Evolutionary conservation across 768 basidiomycete genomes (phyloP).

Genomic region (Trametes cinnabarina): DNA sequence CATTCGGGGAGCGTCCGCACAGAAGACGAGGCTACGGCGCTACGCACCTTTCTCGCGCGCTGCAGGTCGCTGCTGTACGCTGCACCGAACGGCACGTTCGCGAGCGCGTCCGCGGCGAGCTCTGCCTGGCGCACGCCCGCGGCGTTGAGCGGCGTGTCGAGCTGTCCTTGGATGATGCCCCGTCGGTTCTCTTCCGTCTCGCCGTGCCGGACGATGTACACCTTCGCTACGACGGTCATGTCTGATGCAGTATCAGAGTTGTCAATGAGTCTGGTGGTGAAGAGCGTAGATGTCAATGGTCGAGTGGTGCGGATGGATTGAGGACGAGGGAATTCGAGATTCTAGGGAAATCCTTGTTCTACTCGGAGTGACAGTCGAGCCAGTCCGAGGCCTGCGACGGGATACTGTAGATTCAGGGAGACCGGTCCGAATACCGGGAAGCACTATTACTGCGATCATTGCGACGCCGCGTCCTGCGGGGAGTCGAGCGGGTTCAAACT

Average conservation of each 20-base stretch:
- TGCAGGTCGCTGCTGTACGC: constrained; percentile 73
- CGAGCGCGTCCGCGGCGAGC: constrained; percentile 53
- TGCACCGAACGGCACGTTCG: constrained; percentile 50
- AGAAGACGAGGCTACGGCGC: background rate
- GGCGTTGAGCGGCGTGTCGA: constrained; percentile 65
- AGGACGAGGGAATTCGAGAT: too few species aligned
- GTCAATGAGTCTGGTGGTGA: background rate
- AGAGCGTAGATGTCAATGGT: background rate
- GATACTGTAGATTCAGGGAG: background rate
- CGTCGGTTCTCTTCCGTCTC: constrained; percentile 70
- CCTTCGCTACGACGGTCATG: constrained; percentile 36
- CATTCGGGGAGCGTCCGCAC: background rate
- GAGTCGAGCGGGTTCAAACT: too few species aligned
- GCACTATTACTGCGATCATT: background rate
- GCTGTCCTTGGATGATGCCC: constrained; percentile 71
- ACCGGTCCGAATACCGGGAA: background rate
- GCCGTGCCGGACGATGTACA: constrained; percentile 75
- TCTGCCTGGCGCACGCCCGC: constrained; percentile 58
- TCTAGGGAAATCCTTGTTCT: too few species aligned
- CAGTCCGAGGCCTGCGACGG: too few species aligned
- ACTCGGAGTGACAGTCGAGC: too few species aligned
- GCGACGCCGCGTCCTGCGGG: too few species aligned
- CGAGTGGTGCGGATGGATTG: background rate
- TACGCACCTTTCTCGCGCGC: constrained; percentile 63
- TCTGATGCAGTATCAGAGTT: background rate